phyloP scores from a whole-genome alignment of 192 early-diverging fungal genomes.

The Allomyces macrogynus region DNA sequence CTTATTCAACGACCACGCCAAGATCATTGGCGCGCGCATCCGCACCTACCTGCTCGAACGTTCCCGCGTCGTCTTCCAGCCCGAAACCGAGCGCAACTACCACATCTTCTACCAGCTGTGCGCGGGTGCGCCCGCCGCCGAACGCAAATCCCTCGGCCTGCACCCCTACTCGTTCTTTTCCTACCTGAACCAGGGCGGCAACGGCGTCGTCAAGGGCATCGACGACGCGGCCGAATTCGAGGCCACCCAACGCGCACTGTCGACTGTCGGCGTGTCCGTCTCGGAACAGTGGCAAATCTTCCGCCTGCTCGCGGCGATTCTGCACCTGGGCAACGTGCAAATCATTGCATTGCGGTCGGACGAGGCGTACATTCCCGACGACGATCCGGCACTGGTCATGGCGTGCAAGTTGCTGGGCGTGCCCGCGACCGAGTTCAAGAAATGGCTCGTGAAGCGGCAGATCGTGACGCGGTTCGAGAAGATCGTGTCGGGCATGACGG shows the following conservation, averaged over 20 bases:
- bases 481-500: constrained; percentile 58
- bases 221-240: constrained; percentile 87
- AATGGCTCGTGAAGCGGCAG: constrained; percentile 84
- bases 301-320: constrained; percentile 69
- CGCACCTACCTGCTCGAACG: constrained; percentile 91
- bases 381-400: constrained; percentile 45
- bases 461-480: constrained; percentile 77
- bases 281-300: constrained; percentile 77
- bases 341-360: constrained; percentile 43
- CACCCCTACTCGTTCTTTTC: not conserved
- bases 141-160: not conserved
- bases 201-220: constrained; percentile 56
- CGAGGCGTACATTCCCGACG: constrained; percentile 51
- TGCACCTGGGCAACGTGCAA: constrained; percentile 91
- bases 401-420: constrained; percentile 58
- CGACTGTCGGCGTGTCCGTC: constrained; percentile 69
- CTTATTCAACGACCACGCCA: constrained; percentile 57
- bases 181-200: constrained; percentile 47
- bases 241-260: constrained; percentile 60
- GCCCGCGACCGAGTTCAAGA: constrained; percentile 56
- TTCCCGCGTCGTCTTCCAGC: constrained; percentile 86
- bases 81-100: constrained; percentile 82
- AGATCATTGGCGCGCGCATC: constrained; percentile 83
- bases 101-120: constrained; percentile 99
- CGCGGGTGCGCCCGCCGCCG: constrained; percentile 56